Conservation (phyloP, 208 protist species). For the Leishmania turanica region DNA sequence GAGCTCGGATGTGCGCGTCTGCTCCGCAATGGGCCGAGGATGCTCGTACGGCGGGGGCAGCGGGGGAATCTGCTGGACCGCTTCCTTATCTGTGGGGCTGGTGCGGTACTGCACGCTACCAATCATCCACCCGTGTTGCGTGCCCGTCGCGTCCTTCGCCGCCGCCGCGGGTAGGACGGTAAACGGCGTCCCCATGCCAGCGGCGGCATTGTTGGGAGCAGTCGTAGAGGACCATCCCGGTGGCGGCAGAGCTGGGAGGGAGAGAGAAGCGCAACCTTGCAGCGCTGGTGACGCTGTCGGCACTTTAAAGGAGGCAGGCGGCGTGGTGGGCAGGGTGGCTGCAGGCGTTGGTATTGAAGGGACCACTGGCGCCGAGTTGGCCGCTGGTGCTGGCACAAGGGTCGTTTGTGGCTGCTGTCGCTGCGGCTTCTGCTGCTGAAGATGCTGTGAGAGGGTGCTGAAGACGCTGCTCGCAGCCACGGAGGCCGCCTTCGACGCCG, state of each 20-base stretch:
- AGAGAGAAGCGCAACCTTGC: not conserved
- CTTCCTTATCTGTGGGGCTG: not conserved
- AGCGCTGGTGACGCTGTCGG: not conserved
- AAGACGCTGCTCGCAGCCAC: conserved; percentile 62
- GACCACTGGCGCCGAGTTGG: not conserved
- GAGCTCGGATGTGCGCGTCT: conserved; percentile 59
- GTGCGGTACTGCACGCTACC: conserved; percentile 2
- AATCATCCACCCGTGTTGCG: conserved; percentile 9
- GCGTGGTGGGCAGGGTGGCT: not conserved
- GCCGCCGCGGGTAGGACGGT: not conserved
- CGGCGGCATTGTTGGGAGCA: not conserved
- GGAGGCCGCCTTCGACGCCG: conserved; percentile 29
- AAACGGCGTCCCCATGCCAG: not conserved
- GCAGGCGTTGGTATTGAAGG: not conserved
- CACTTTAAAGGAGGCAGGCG: not conserved
- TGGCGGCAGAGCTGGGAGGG: conserved; percentile 25
- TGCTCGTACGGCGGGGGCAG: conserved; percentile 38
- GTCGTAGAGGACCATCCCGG: conserved; percentile 16
- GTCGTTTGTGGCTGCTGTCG: not conserved
- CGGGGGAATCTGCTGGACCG: conserved; percentile 20
- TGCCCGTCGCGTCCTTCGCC: not conserved
- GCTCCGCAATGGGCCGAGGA: conserved; percentile 15
- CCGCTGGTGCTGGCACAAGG: not conserved
- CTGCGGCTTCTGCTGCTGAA: conserved; percentile 21
- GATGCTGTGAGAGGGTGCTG: conserved; percentile 85